Base-by-base conservation (phyloP, 129 eudicot species). In the Tagetes patula region DNA sequence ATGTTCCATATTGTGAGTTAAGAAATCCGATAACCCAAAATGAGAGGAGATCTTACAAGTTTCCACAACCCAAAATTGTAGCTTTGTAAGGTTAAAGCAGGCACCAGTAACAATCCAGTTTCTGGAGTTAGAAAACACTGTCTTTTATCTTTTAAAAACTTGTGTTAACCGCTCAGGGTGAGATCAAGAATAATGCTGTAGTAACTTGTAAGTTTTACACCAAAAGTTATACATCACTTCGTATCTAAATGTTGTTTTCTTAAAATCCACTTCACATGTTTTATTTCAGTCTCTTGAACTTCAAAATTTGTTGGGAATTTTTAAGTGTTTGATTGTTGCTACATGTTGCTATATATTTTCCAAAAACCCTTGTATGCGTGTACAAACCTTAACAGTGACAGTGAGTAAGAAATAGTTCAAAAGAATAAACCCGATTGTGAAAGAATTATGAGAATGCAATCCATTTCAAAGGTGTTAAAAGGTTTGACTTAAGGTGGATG, bases 1-100 rank as follows among this genome's bases (percentile, higher is more conserved):
- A 81, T 90, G 96, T 60, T 70, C 96, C 67, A 87, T 90, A 47
- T 69, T 90, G 85, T 90, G 76, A 87, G 52, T 6, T 38, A 2
- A 34, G 40, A 37, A 39, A 20, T 52, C 41, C 48, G 14, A 2
- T 14, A 58, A 20, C 40, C 20, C 45, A 42, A 49, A 66, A 45
- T 40, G 39, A 38, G 59, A 71, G 67, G 31, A 59, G 69, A 47
- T 33, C 14, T 11, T 30, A 61, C 31, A 12, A 39, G 45, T 7
- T 13, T 47, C 53, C 12, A 36, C 45, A 67, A 64, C 60, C 30
- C 11, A 41, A 36, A 47, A 13, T 32, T 34, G 6, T 46, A 43
- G 32, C 54, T 33, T 4, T 32, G 34, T 6, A 33, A 70, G 49
- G 39, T 8, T 20, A 20, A 31, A 45, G 41, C 46, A 42, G 52